Evolutionary conservation across 768 basidiomycete genomes (phyloP).

Genomic region (Hypholoma sublateritium): DNA sequence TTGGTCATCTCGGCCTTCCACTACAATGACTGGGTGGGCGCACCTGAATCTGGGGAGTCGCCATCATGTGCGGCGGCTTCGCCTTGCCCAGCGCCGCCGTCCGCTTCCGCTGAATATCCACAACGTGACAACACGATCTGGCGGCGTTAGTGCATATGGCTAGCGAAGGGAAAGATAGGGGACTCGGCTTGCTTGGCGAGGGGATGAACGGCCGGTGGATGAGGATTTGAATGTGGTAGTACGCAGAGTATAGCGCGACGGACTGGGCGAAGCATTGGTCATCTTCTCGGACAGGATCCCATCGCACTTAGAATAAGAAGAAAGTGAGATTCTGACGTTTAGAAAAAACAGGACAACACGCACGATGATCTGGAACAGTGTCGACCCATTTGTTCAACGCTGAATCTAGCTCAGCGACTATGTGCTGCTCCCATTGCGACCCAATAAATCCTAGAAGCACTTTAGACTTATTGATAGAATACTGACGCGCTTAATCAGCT

Average conservation of each 20-base stretch:
- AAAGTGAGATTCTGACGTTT: background rate
- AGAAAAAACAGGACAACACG: slow-evolving; percentile 16
- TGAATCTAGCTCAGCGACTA: slow-evolving; percentile 71
- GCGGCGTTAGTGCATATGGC: slow-evolving; percentile 82
- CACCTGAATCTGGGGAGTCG: slow-evolving; percentile 36
- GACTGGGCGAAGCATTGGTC: slow-evolving; percentile 57
- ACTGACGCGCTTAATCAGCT: slow-evolving; percentile 39
- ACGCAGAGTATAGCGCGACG: slow-evolving; percentile 47
- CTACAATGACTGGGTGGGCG: background rate
- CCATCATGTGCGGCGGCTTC: slow-evolving; percentile 6
- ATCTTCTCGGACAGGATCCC: slow-evolving; percentile 50
- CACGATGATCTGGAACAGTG: slow-evolving; percentile 59
- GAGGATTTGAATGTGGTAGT: slow-evolving; percentile 67
- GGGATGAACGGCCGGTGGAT: slow-evolving; percentile 81
- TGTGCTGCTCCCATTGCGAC: slow-evolving; percentile 62
- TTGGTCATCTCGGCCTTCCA: too few species aligned
- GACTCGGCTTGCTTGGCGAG: slow-evolving; percentile 46
- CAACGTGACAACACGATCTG: slow-evolving; percentile 76
- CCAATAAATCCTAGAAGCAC: slow-evolving; percentile 62
- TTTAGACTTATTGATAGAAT: slow-evolving; percentile 81
- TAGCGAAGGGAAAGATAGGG: slow-evolving; percentile 60
- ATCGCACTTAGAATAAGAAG: slow-evolving; percentile 37
- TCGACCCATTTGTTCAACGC: slow-evolving; percentile 74
- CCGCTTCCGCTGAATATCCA: slow-evolving; percentile 55
- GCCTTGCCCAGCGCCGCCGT: slow-evolving; percentile 2